Evolutionary conservation across 768 basidiomycete species (phyloP).

Genomic region (Hericium erinaceus): DNA sequence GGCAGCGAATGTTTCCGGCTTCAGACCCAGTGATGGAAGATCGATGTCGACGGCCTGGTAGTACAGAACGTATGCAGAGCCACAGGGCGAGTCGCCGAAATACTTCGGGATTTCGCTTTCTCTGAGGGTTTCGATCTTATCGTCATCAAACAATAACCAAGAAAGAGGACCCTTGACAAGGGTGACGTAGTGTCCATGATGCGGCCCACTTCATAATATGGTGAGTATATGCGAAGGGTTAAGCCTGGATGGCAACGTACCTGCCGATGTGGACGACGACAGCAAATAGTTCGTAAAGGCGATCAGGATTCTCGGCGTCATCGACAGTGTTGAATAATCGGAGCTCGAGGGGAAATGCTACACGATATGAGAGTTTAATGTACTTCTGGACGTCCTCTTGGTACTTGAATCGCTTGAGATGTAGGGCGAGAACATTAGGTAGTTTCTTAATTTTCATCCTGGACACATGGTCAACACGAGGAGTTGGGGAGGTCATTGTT

Average conservation of each 20-base stretch:
- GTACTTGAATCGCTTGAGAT: conserved; percentile 98
- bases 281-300: conserved; percentile 89
- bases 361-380: conserved; percentile 93
- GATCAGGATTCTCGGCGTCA: conserved; percentile 83
- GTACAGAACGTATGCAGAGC: conserved; percentile 93
- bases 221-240: background rate
- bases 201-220: conserved; percentile 63
- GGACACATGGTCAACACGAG: background rate
- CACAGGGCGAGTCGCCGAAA: conserved; percentile 84
- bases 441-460: conserved; percentile 99
- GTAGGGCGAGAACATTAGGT: conserved; percentile 90
- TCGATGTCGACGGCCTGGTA: conserved; percentile 93
- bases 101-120: conserved; percentile 89
- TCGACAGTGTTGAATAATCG: conserved; percentile 96
- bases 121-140: conserved; percentile 78
- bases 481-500: conserved; percentile 7
- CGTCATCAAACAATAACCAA: conserved; percentile 96
- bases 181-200: conserved; percentile 97
- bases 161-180: conserved; percentile 74
- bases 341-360: conserved; percentile 92
- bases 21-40: conserved; percentile 58
- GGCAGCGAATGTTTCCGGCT: conserved; percentile 20
- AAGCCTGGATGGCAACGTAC: conserved; percentile 41
- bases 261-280: conserved; percentile 99
- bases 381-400: conserved; percentile 86